Evolutionary conservation across 176 grass and related monocot species (phyloP).

Genomic region (Oryza nivara): DNA sequence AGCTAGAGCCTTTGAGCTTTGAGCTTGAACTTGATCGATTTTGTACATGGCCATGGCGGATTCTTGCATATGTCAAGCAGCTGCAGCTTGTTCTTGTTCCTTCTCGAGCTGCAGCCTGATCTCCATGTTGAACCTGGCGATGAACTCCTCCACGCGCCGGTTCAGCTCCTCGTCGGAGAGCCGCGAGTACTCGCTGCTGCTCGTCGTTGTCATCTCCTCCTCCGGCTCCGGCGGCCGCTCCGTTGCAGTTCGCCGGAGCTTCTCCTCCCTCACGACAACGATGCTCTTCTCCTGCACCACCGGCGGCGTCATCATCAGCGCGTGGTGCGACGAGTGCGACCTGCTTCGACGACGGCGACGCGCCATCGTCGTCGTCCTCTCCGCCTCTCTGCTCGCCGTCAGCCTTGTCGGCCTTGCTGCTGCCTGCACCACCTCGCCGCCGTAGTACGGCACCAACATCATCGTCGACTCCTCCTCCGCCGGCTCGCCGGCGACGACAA

Average conservation of each 20-base stretch:
- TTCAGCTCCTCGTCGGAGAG: slow-evolving; percentile 94
- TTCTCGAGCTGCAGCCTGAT: slow-evolving; percentile 72
- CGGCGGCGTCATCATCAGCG: not conserved
- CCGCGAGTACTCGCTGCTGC: slow-evolving; percentile 52
- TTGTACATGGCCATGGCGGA: not conserved
- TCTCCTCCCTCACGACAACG: slow-evolving; percentile 40
- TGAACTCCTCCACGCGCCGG: slow-evolving; percentile 85
- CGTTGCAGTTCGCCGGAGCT: slow-evolving; percentile 50
- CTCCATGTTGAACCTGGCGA: slow-evolving; percentile 82
- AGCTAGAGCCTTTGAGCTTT: not conserved
- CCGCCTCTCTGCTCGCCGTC: slow-evolving; percentile 27
- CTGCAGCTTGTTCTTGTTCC: slow-evolving; percentile 38
- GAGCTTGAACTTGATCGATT: too few species aligned
- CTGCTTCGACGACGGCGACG: slow-evolving; percentile 32
- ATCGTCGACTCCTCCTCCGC: slow-evolving; percentile 14
- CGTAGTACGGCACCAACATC: not conserved
- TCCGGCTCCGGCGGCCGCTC: not conserved
- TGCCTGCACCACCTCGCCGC: not conserved
- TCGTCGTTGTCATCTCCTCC: not conserved
- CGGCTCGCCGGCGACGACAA: not conserved
- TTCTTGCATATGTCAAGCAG: slow-evolving; percentile 3
- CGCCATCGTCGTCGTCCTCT: not conserved
- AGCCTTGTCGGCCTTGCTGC: not conserved
- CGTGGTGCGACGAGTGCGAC: slow-evolving; percentile 24
- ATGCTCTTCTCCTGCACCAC: slow-evolving; percentile 56